Base-by-base conservation (phyloP, 768 basidiomycete genomes). In the Boletales sp. region DNA sequence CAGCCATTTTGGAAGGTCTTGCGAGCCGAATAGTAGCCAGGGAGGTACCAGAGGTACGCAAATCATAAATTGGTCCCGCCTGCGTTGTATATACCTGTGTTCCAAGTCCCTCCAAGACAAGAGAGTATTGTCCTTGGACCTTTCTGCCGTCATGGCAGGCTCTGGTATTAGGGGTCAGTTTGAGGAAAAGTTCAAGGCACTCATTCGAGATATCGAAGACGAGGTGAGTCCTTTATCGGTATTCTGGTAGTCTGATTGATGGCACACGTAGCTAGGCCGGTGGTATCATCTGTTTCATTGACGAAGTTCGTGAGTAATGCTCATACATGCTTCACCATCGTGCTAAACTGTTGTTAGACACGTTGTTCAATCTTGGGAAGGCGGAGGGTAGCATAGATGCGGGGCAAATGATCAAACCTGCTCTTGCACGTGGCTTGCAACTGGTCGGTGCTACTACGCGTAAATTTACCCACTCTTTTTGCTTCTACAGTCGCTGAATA, bases 321-420 rank as follows among this genome's bases (percentile, higher is more conserved):
- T 13, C 17, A 6, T 44, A 15, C 36, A 46, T 51, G 15, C 19
- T 3, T 34, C 7, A 3, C 15, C 2, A 6, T 40, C 8, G n/a
- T 33, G 28, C 34, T 39, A 2, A 11, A 25, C 18, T 18, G 3
- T 28, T 47, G 10, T 6, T 49, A 87, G 86, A 91, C 55, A 85
- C 80, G 0, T 73, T 92, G 4, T 90, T 93, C 73, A 89, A 93
- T 48, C 79, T 95, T 8, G 93, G 93, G 1, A 94, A 94, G 66
- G 78, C 89, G 0, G 93, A 94, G 70, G 93, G 93, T 19, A 90
- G 89, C 55, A 86, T 95, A 51, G 92, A 94, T 58, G 93, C 89
- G 2, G 91, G 91, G 0, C 86, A 90, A 59, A 93, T 94, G 90
- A 93, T 94, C 59, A 94, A 93, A 61, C 91, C 91, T 30, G 88